A percentile compares a stretch with the other conserved stretches of the same genome.
Conservation (phyloP, 177 flowering plant genomes). For the Telopea speciosissima region DNA sequence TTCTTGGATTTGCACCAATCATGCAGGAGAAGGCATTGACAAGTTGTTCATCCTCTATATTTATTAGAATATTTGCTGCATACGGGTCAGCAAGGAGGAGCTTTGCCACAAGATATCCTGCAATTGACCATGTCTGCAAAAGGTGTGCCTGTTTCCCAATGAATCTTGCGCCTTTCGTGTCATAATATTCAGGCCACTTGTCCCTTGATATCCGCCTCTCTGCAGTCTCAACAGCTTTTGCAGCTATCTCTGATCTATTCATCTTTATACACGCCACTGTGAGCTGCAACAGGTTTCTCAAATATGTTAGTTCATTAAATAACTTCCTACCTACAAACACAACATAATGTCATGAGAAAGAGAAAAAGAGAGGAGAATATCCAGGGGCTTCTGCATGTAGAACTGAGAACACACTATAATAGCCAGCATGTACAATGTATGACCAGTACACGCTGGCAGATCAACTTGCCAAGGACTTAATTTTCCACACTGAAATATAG, state of each 20-base stretch:
- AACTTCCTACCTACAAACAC: background rate
- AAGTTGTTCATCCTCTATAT: constrained; percentile 53
- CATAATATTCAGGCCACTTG: constrained; percentile 78
- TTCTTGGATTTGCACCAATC: constrained; percentile 48
- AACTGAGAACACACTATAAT: too few relatives aligned
- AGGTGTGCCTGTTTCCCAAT: constrained; percentile 67
- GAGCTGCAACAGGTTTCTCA: constrained; percentile 37
- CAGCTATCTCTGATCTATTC: constrained; percentile 66
- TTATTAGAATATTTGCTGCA: constrained; percentile 41
- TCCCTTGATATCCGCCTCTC: constrained; percentile 53
- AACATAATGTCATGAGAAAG: background rate
- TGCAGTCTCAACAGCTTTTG: constrained; percentile 51
- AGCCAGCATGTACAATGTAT: too few relatives aligned
- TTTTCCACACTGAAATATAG: too few relatives aligned
- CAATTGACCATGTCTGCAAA: constrained; percentile 70
- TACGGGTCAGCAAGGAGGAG: constrained; percentile 48
- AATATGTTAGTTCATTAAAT: background rate
- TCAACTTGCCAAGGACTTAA: too few relatives aligned
- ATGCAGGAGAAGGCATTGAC: constrained; percentile 49
- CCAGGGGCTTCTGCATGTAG: too few relatives aligned
- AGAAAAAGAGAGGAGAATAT: background rate
- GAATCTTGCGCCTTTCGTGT: constrained; percentile 55
- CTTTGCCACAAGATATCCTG: constrained; percentile 66
- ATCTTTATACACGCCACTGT: constrained; percentile 80
- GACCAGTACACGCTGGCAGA: too few relatives aligned